Evolutionary conservation across 192 early-diverging fungal genomes (phyloP), one percentile per base, ranked within the genome.

Genomic region (Linnemannia elongata): DNA sequence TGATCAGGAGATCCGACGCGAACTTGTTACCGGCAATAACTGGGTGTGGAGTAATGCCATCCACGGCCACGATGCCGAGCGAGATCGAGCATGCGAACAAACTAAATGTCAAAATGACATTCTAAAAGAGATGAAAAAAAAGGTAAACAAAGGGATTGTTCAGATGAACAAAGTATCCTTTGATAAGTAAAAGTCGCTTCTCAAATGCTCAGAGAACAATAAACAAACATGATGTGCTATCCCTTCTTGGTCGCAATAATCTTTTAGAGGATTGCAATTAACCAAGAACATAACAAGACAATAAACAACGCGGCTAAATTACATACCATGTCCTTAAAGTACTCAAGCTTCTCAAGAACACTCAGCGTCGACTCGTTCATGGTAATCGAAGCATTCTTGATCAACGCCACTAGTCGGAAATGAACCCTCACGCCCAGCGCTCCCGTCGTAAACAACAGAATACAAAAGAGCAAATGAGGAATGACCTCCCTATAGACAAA

Each of bases 241-340:
- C 22, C n/a, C 12, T 2, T 6, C 10, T 33, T 30, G 24, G 1
- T 15, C 10, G 27, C 22, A 66, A 33, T 30, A 66, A 66, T 66
- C 10, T 66, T 4, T 30, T 66, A 13, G 12, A 66, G 27, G 27
- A 57, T 27, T 57, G 54, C 24, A 57, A 57, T 27, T 57, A 57
- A 57, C n/a, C 55, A 24, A 57, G n/a, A 57, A 24, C 7, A 27
- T 5, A 39, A 39, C 3, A 1, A 39, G 8, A 57, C 3, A 57
- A 27, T n/a, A 57, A 69, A 57, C 3, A 36, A 39, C 27, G 17
- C 49, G 49, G 18, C 2, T 15, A 44, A 47, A 27, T 10, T 13
- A 38, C 71, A 70, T 87, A 87, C 85, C 85, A 87, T 87, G 42
- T 87, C 85, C 47, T 78, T 81, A n/a, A 87, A 87, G 71, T 87